Conservation (phyloP, 1,284 basidiomycete genomes). For the Cryptococcus depauperatus region DNA sequence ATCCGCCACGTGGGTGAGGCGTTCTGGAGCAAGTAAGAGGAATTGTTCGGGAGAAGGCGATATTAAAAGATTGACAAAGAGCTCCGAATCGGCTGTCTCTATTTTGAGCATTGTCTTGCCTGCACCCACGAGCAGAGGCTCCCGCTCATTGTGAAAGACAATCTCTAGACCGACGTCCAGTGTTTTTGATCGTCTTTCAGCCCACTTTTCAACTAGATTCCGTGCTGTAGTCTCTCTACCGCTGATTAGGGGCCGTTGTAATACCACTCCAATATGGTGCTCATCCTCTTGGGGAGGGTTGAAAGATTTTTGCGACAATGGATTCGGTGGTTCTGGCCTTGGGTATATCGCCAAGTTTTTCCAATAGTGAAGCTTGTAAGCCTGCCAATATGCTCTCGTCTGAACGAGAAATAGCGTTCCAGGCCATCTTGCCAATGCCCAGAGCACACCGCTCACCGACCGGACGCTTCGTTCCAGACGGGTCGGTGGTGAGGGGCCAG, state of each 20-base stretch:
- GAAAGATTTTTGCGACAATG: constrained; percentile 27
- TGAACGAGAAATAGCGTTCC: constrained; percentile 56
- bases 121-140: constrained; percentile 1
- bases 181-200: constrained; percentile 42
- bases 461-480: constrained; percentile 31
- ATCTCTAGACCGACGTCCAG: constrained; percentile 45
- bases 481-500: constrained; percentile 47
- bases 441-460: constrained; percentile 40
- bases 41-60: constrained; percentile 49
- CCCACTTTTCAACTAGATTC: constrained; percentile 41
- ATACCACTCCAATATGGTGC: constrained; percentile 4
- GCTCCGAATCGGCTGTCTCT: constrained; percentile 50
- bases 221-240: constrained; percentile 47
- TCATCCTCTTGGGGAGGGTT: constrained; percentile 20
- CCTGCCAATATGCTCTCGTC: constrained; percentile 59
- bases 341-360: constrained; percentile 57
- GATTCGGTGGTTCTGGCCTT: constrained; percentile 54
- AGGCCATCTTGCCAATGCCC: constrained; percentile 50
- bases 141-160: constrained; percentile 8
- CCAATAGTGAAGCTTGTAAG: constrained; percentile 58
- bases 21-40: constrained; percentile 38
- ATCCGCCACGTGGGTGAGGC: constrained; percentile 42
- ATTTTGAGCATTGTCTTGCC: constrained; percentile 43
- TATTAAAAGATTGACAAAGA: constrained; percentile 53
- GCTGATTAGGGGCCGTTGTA: constrained; percentile 45